These are phyloP conservation scores for Lepidium sativum DNA, from an alignment of 345 rosid species.

Conservation along the genomic window DNA sequence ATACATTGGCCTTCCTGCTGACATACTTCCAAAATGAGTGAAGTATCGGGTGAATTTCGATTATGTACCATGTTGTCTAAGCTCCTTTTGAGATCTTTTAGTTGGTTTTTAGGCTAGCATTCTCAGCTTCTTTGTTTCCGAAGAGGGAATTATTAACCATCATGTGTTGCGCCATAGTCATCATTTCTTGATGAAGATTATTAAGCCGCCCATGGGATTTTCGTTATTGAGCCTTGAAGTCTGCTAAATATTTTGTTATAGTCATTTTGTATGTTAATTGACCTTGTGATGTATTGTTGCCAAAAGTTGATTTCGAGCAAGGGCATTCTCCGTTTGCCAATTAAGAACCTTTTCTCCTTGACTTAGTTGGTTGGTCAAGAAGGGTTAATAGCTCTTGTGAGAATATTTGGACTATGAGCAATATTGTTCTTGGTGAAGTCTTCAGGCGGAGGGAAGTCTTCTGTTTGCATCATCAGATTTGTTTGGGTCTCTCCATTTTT, in stretches of 20 bases:
- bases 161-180: neutral
- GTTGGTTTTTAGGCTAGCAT: neutral
- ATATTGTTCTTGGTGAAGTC: neutral
- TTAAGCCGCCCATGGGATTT: neutral
- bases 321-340: neutral
- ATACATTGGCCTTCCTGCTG: neutral
- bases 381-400: no score
- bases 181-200: no score
- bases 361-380: no score
- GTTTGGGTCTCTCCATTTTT: neutral
- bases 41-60: neutral
- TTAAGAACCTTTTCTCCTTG: no score
- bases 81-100: neutral
- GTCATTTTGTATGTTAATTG: no score
- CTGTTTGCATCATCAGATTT: neutral
- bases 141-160: neutral
- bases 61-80: neutral
- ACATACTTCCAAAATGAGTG: neutral
- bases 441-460: neutral
- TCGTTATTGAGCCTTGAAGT: neutral
- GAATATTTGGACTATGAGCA: neutral
- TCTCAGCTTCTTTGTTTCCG: no score
- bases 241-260: no score
- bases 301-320: neutral
- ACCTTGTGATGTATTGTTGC: no score